Percentiles rank a stretch among this genome's conserved stretches.
These are phyloP conservation scores for Pyrus bretschneideri DNA, from an alignment of 306 rosid species.

Conservation along the genomic window DNA sequence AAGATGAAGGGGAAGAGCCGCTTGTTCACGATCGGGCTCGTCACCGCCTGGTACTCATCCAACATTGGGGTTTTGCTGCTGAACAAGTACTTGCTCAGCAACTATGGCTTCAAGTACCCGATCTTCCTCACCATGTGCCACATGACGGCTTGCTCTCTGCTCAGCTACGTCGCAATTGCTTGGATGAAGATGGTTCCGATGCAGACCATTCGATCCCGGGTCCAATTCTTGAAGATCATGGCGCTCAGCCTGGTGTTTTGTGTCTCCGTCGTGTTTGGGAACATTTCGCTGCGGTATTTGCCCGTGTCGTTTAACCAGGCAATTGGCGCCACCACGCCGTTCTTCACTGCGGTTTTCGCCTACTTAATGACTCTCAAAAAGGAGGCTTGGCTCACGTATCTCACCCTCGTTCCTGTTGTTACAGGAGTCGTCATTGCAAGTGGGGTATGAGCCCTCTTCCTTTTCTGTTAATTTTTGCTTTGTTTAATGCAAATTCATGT, in stretches of 20 bases:
- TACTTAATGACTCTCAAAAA: conserved; percentile 79
- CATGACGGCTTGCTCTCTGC: conserved; percentile 90
- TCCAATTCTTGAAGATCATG: conserved; percentile 85
- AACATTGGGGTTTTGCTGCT: conserved; percentile 90
- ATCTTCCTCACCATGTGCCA: conserved; percentile 99
- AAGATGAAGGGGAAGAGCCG: conserved; percentile 66
- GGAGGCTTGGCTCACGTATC: conserved; percentile 93
- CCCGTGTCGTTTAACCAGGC: conserved; percentile 97
- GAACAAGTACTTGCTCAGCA: conserved; percentile 88
- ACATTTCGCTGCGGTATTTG: conserved; percentile 75
- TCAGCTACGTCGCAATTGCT: conserved; percentile 92
- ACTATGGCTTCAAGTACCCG: conserved; percentile 98
- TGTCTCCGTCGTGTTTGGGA: conserved; percentile 91
- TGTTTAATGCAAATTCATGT: not conserved
- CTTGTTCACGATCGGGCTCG: conserved; percentile 74
- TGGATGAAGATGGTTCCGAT: conserved; percentile 94
- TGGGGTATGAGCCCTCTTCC: conserved; percentile 55
- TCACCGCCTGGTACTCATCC: conserved; percentile 83
- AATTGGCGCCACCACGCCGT: conserved; percentile 93
- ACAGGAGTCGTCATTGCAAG: conserved; percentile 95
- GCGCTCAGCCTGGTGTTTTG: conserved; percentile 80
- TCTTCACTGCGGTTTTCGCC: conserved; percentile 93
- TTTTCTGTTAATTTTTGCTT: not conserved
- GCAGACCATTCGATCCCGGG: conserved; percentile 83
- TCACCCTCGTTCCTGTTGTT: conserved; percentile 88